phyloP scores from a whole-genome alignment of 306 rosid genomes.

The Dalbergia oliveri region DNA sequence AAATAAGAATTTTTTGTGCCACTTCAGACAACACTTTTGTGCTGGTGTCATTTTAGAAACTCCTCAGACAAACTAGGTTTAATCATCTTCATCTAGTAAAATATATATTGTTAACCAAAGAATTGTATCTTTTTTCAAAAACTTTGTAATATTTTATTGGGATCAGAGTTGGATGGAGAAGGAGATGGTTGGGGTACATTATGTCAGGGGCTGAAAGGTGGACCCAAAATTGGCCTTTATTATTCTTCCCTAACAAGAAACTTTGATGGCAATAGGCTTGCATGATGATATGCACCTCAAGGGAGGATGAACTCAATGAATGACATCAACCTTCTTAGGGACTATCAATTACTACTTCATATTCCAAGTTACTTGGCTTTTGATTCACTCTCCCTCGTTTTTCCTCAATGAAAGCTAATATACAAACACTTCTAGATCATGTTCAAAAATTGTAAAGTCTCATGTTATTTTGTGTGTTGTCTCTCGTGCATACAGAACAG shows the following conservation, averaged over 20 bases:
- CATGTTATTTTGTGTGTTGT: not conserved
- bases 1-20: too few relatives aligned
- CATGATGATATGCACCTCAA: not conserved
- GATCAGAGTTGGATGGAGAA: not conserved
- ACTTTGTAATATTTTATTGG: not conserved
- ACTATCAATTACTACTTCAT: slow-evolving; percentile 29
- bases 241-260: slow-evolving; percentile 34
- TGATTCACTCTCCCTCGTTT: not conserved
- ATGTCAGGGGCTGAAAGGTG: not conserved
- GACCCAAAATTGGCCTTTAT: not conserved
- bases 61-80: too few relatives aligned
- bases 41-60: too few relatives aligned
- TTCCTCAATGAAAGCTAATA: not conserved
- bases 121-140: not conserved
- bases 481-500: slow-evolving; percentile 29
- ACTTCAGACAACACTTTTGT: too few relatives aligned
- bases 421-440: not conserved
- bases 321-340: slow-evolving; percentile 1
- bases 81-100: too few relatives aligned
- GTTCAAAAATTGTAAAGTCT: not conserved
- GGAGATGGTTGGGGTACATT: not conserved
- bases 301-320: slow-evolving; percentile 10
- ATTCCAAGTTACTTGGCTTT: not conserved
- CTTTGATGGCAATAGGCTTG: not conserved
- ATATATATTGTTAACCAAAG: too few relatives aligned